phyloP scores from a whole-genome alignment of 345 rosid species.

The Iberis pinnata region DNA sequence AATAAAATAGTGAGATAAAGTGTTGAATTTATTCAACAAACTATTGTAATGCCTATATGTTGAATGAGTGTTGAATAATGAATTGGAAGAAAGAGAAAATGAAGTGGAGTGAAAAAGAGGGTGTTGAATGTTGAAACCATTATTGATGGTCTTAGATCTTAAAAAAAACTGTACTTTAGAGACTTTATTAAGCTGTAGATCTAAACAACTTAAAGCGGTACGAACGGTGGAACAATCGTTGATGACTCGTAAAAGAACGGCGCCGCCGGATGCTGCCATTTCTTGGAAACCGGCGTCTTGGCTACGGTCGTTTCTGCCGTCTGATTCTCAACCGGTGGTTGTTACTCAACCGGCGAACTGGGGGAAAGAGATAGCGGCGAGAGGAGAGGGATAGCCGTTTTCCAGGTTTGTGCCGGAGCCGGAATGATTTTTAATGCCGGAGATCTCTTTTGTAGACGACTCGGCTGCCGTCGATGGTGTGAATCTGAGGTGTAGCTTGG shows the following conservation, averaged over 20 bases:
- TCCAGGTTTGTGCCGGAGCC: slow-evolving; percentile 51
- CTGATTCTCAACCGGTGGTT: slow-evolving; percentile 27
- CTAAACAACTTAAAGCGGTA: slow-evolving; percentile 46
- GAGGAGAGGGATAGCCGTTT: slow-evolving; percentile 83
- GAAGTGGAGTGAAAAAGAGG: no score
- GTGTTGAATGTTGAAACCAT: no score
- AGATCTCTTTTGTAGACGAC: slow-evolving; percentile 65
- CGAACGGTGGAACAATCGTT: slow-evolving; percentile 42
- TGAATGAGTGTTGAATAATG: no score
- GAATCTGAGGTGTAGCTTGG: slow-evolving; percentile 26
- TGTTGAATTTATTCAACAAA: no score
- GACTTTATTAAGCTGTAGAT: slow-evolving; percentile 13
- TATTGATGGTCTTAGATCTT: no score
- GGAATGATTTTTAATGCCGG: slow-evolving; percentile 53
- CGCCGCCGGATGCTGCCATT: slow-evolving; percentile 95
- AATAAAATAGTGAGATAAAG: no score
- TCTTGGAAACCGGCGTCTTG: slow-evolving; percentile 49
- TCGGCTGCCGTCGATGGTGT: slow-evolving; percentile 35
- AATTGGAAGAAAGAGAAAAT: no score
- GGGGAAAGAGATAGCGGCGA: slow-evolving; percentile 75
- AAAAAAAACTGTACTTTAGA: slow-evolving; percentile 19
- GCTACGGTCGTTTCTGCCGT: slow-evolving; percentile 24
- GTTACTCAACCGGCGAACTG: slow-evolving; percentile 26
- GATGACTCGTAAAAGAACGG: slow-evolving; percentile 57
- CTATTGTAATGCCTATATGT: no score